Evolutionary conservation across 441 rosid genomes (phyloP).

Genomic region (Aquilaria agallochum): DNA sequence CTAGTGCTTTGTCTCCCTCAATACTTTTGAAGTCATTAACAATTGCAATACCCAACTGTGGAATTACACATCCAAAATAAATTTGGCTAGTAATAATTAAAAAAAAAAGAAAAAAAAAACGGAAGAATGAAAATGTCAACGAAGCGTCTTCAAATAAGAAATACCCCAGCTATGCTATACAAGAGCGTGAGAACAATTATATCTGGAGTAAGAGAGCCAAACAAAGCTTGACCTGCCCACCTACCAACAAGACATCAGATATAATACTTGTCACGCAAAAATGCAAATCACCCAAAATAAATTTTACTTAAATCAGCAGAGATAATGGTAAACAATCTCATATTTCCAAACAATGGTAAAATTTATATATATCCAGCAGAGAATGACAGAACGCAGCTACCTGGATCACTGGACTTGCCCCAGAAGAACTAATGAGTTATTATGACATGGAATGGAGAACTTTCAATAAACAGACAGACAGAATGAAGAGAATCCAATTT

Average conservation of each 20-base stretch:
- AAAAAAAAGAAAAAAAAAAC: no score
- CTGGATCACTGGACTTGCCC: no score
- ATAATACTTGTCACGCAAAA: conserved; percentile 7
- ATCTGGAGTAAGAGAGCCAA: conserved; percentile 93
- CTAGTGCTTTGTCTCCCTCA: conserved; percentile 95
- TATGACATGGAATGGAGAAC: no score
- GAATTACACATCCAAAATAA: conserved; percentile 13
- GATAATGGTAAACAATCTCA: no score
- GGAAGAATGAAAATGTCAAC: not conserved
- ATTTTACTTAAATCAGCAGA: not conserved
- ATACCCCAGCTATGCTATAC: conserved; percentile 97
- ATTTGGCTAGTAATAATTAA: not conserved
- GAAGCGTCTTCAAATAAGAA: conserved; percentile 7
- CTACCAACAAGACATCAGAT: conserved; percentile 32
- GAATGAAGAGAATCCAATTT: no score
- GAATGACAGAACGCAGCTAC: no score
- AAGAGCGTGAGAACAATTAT: conserved; percentile 86
- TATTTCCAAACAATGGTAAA: no score
- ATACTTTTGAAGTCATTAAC: conserved; percentile 97
- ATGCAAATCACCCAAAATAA: not conserved
- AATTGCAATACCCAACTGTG: conserved; percentile 89
- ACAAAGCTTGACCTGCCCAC: conserved; percentile 99
- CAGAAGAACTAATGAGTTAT: no score
- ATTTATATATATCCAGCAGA: no score
- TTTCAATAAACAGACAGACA: no score